Evolutionary conservation across 1,139 yeast species (phyloP), one percentile per base, ranked within the genome.

Genomic region (Eremothecium sinecaudum): DNA sequence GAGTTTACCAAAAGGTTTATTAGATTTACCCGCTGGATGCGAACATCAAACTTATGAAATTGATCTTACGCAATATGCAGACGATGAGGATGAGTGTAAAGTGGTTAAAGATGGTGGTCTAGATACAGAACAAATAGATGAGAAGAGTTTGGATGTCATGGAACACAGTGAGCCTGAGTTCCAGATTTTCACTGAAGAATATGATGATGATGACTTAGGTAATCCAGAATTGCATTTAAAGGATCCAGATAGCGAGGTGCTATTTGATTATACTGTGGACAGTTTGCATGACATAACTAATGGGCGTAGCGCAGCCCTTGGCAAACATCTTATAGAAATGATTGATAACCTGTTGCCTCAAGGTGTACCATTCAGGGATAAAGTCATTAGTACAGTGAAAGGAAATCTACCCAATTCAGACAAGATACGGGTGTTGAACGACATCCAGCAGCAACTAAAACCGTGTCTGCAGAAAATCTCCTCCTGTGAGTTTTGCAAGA

Each of bases 191-290:
- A n/a, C 16, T 12, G 32, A 36, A 17, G 18, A 30, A n/a, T 26
- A 38, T 10, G 24, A 33, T n/a, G 41, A 34, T 11, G 43, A 40
- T 23, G 41, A 38, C 19, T 35, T 43, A 20, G 43, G 41, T 6
- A 51, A 48, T 25, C 46, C 55, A 10, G 53, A 48, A 33, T 30
- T 50, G 14, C 51, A 44, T 32, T 35, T 51, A 8, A 45, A 47
- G 26, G 51, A 42, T 9, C 49, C 44, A 15, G 53, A 51, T 19
- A 52, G 51, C 4, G 56, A 53, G 31, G 45, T 53, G 28, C 46
- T 53, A 24, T 54, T 54, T 37, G 59, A 54, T 33, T 52, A 50
- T 30, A 56, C 49, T 19, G 45, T 49, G 2, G 47, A 49, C 25
- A 47, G 42, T 15, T 36, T 50, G n/a, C 39, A 40, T 10, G 53